Base-by-base conservation (phyloP, 768 basidiomycete genomes). In the Coprinopsis cinerea region DNA sequence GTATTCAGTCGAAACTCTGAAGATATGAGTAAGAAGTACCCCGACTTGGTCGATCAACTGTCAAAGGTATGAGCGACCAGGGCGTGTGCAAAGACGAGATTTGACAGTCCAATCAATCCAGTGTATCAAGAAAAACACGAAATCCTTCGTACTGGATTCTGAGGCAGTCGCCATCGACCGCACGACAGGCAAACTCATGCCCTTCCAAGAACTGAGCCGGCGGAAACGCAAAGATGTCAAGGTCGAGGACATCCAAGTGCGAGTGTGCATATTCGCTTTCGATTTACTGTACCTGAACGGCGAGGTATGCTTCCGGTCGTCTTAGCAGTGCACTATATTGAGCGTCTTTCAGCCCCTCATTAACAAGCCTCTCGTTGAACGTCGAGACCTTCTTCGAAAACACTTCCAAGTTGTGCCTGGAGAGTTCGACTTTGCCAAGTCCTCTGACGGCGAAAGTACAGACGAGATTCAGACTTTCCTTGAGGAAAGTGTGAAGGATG, bases 11-110 rank as follows among this genome's bases (percentile, higher is more conserved):
- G 96, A 49, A 99, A 99, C 66, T 96, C 93, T 22, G 96, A 99
- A 66, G 93, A 99, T 58, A 99, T 98, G 96, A 93, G 88, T 64
- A 92, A 92, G 65, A 99, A 99, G 63, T 99, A 98, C 69, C 96
- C 96, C 0, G 96, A 99, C 71, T 74, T 99, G n/a, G 81, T 96
- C 10, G 90, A 92, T 53, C 93, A 97, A 62, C 74, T 97, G 17
- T 92, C 94, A 3, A 79, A 78, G 43, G 95, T 93, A 52, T 41
- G 72, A 59, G 7, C 30, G 45, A 7, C 28, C 37, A n/a, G 11
- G 47, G 17, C 15, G 23, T 36, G n/a, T 47, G 18, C 14, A 30
- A 17, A n/a, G 17, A 32, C n/a, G 27, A n/a, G 44, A 5, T 13
- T 4, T 4, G 20, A 30, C 14, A 15, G 15, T 17, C 28, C 4